Conservation (phyloP, 2,329 filamentous ascomycete species). For the Ceratocystis cacaofunesta region DNA sequence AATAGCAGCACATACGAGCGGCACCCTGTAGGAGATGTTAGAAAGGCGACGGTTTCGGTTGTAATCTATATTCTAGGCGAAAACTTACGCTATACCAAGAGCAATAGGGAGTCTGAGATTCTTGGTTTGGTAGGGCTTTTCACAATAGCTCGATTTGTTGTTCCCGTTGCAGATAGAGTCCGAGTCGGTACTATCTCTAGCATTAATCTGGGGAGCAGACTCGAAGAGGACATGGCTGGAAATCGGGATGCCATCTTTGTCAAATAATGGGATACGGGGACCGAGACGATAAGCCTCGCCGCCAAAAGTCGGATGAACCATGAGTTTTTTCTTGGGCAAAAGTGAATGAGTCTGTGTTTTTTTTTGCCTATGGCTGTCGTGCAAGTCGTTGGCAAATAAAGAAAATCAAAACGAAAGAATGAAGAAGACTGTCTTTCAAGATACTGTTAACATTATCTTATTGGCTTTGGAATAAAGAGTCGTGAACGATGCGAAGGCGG, state of each 20-base stretch:
- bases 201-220: not conserved
- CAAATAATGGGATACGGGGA: constrained; percentile 5
- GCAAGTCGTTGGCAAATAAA: not conserved
- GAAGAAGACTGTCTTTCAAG: not conserved
- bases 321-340: not conserved
- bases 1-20: constrained; percentile 49
- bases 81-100: constrained; percentile 54
- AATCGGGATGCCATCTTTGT: not conserved
- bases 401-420: not conserved
- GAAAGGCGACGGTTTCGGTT: not conserved
- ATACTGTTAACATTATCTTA: not conserved
- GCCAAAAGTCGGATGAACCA: constrained; percentile 5
- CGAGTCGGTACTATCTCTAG: not conserved
- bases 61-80: not conserved
- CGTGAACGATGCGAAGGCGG: not conserved
- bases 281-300: constrained; percentile 10
- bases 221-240: constrained; percentile 11
- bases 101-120: constrained; percentile 51
- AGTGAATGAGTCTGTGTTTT: not conserved
- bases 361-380: not conserved
- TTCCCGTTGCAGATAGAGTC: constrained; percentile 11
- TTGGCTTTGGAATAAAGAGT: not conserved
- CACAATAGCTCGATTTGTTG: constrained; percentile 29
- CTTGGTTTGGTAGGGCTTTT: constrained; percentile 41
- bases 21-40: constrained; percentile 43